These are phyloP conservation scores for Stemphylium lycopersici DNA, from an alignment of 2,329 filamentous ascomycete species.

Conservation along the genomic window DNA sequence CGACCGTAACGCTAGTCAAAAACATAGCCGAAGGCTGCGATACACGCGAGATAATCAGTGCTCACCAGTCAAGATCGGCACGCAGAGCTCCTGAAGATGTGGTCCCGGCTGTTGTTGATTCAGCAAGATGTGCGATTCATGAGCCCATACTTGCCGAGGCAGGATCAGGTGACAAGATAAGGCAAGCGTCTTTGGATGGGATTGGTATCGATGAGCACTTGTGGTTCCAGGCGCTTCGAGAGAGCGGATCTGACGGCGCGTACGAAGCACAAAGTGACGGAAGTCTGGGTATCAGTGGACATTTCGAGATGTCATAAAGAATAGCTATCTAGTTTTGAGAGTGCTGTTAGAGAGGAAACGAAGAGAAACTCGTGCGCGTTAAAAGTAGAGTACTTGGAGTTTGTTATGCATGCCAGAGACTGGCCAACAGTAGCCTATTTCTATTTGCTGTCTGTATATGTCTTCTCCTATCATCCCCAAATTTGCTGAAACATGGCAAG, in stretches of 20 bases:
- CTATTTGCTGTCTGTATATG: no score
- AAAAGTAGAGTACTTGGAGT: no score
- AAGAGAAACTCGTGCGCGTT: no score
- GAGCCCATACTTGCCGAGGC: neutral
- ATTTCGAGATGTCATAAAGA: no score
- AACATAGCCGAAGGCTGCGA: neutral
- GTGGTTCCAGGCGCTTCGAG: conserved; percentile 4
- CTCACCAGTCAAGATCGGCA: neutral
- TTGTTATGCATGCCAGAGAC: no score
- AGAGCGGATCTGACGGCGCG: neutral
- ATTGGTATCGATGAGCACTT: neutral
- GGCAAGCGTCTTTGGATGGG: neutral
- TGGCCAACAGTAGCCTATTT: no score
- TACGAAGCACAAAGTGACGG: neutral
- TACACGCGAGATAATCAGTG: neutral
- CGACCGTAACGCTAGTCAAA: conserved; percentile 29
- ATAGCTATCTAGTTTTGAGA: no score
- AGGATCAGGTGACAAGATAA: neutral
- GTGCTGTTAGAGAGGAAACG: neutral
- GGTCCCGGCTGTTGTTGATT: neutral
- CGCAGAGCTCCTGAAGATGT: neutral
- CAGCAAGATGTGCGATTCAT: neutral
- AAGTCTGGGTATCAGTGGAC: neutral
- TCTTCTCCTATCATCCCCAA: no score
- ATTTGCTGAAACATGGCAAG: no score